These are phyloP conservation scores for Tetraselmis striata DNA, from an alignment of 139 green algal species.

Conservation along the genomic window DNA sequence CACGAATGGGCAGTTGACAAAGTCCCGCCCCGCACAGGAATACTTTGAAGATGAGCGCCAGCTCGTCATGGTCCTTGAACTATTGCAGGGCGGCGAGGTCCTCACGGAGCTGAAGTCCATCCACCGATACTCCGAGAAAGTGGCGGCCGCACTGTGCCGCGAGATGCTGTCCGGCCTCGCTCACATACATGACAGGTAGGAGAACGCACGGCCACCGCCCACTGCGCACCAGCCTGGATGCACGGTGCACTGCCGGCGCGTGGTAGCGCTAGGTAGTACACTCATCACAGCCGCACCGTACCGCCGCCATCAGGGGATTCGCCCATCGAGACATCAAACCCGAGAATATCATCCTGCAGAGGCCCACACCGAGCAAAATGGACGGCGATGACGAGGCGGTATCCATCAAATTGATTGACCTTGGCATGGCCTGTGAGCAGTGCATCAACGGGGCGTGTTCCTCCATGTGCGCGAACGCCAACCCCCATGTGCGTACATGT, in stretches of 20 bases:
- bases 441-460: background rate
- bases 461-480: background rate
- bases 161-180: background rate
- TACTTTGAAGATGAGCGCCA: background rate
- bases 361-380: too few relatives aligned
- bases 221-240: too few relatives aligned
- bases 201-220: too few relatives aligned
- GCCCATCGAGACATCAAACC: background rate
- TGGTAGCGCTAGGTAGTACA: too few relatives aligned
- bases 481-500: background rate
- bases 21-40: background rate
- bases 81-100: background rate
- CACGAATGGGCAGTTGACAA: background rate
- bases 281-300: too few relatives aligned
- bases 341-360: background rate
- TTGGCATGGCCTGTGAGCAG: background rate
- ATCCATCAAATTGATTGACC: background rate
- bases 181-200: background rate
- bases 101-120: background rate
- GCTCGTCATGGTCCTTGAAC: background rate
- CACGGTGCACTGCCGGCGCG: too few relatives aligned
- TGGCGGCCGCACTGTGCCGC: background rate
- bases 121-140: background rate
- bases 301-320: background rate
- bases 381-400: background rate